Conservation (phyloP, 805 yeast species). For the Jamesozyma hellenica region DNA sequence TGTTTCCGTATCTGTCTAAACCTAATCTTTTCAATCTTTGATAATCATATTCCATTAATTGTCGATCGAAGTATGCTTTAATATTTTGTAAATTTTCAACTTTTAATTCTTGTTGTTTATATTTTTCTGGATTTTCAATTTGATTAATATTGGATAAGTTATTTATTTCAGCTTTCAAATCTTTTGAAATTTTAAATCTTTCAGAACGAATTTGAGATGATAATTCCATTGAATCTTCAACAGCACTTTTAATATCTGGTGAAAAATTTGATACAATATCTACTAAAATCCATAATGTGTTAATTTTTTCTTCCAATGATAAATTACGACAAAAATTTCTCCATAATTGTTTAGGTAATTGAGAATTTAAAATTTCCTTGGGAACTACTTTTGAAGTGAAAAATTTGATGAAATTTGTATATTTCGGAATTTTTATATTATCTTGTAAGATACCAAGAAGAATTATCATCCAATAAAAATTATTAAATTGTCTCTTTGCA, state of each 20-base stretch:
- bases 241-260: slow-evolving; percentile 22
- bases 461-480: slow-evolving; percentile 78
- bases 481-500: slow-evolving; percentile 61
- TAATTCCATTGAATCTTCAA: slow-evolving; percentile 27
- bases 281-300: slow-evolving; percentile 50
- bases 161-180: slow-evolving; percentile 12
- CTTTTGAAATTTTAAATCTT: slow-evolving; percentile 22
- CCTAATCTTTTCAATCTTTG: slow-evolving; percentile 74
- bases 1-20: slow-evolving; percentile 69
- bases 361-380: slow-evolving; percentile 18
- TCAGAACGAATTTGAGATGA: slow-evolving; percentile 28
- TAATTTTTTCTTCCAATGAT: slow-evolving; percentile 43
- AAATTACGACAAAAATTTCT: slow-evolving; percentile 47
- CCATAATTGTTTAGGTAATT: slow-evolving; percentile 31
- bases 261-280: slow-evolving; percentile 38
- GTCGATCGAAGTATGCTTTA: slow-evolving; percentile 47
- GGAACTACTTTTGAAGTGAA: slow-evolving; percentile 46
- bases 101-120: slow-evolving; percentile 17
- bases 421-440: slow-evolving; percentile 22
- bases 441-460: slow-evolving; percentile 56
- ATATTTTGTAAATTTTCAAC: slow-evolving; percentile 37
- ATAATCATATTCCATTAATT: slow-evolving; percentile 58
- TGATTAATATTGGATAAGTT: slow-evolving; percentile 11
- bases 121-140: slow-evolving; percentile 10
- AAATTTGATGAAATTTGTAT: slow-evolving; percentile 35